Evolutionary conservation across 2,329 filamentous ascomycete species (phyloP), one percentile per base, ranked within the genome.

Genomic region (Blastomyces silverae): DNA sequence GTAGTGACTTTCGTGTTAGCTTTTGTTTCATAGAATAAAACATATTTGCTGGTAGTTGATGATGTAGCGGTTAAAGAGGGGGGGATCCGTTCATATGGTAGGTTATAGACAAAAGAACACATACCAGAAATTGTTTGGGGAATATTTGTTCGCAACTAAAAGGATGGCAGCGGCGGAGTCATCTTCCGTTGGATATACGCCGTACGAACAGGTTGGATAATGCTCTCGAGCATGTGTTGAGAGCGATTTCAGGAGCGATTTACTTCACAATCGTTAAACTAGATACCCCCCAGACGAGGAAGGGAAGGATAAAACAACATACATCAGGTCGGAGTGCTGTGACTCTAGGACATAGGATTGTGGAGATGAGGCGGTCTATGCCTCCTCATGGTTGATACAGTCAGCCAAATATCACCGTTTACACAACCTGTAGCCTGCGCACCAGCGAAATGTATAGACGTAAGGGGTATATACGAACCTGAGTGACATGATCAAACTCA

Each of bases 111-210:
- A 37, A 13, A 39, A 7, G 17, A 34, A 28, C 10, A 48, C 79
- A 53, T 80, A 92, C 92, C 94, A 97, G 83, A 92, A 99, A 83
- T 99, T 99, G 76, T 92, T 91, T 8, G 95, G 94, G 72, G 90
- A 96, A 82, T 97, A 97, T 78, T 97, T 97, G 82, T 94, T 97
- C 64, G 92, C 90, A 60, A 96, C 92, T 61, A 96, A 86, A 64
- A 96, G 79, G 68, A 97, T 82, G 59, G 92, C 91, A 66, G 97
- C 79, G 71, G 87, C 86, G 37, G 85, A 84, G 75, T 93, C 90
- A 68, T 88, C 82, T 71, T 91, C 85, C 70, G 86, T 87, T 13
- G 93, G 91, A 76, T 90, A 97, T 60, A 91, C 90, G 69, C 92
- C 91, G 70, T 89, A 89, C 15, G 89, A 87, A 63, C 88, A 89